Evolutionary conservation across 2,329 filamentous ascomycete genomes (phyloP).

Genomic region (Botryotinia narcissicola): DNA sequence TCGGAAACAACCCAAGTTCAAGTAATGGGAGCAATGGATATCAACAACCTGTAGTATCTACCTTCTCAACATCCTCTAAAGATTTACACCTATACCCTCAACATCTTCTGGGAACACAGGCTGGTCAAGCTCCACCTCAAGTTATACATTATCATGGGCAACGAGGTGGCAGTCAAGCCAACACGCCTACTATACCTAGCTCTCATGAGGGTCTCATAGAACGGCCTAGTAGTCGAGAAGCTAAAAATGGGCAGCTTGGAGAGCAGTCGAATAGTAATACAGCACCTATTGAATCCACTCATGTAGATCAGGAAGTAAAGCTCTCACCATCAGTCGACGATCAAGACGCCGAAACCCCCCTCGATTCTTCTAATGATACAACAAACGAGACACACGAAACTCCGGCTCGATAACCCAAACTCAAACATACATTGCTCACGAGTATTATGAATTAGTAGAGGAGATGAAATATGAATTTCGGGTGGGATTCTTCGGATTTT

Average conservation of each 20-base stretch:
- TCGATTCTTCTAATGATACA: background rate
- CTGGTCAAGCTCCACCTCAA: slow-evolving; percentile 61
- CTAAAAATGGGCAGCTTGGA: slow-evolving; percentile 28
- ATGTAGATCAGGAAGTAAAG: background rate
- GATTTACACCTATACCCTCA: slow-evolving; percentile 67
- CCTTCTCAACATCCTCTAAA: slow-evolving; percentile 68
- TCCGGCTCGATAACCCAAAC: background rate
- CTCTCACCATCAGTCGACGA: background rate
- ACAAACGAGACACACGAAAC: slow-evolving; percentile 2
- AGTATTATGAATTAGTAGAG: slow-evolving; percentile 11
- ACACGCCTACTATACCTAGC: slow-evolving; percentile 54
- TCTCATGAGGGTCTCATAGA: slow-evolving; percentile 33
- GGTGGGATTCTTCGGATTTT: background rate
- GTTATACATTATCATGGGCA: slow-evolving; percentile 67
- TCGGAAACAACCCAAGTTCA: slow-evolving; percentile 47
- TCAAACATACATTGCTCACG: background rate
- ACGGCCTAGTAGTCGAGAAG: slow-evolving; percentile 33
- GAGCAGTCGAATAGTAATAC: slow-evolving; percentile 19
- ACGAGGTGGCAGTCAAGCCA: slow-evolving; percentile 64
- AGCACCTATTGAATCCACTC: background rate
- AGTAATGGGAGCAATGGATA: slow-evolving; percentile 57
- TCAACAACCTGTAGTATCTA: slow-evolving; percentile 65
- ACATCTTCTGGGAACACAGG: slow-evolving; percentile 60
- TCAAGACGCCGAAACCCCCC: background rate
- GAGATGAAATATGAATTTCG: background rate